Percentiles rank a stretch among this genome's conserved stretches.
These are phyloP conservation scores for Ceratocystis diversiconidia DNA, from an alignment of 2,329 filamentous ascomycete species.

Conservation along the genomic window DNA sequence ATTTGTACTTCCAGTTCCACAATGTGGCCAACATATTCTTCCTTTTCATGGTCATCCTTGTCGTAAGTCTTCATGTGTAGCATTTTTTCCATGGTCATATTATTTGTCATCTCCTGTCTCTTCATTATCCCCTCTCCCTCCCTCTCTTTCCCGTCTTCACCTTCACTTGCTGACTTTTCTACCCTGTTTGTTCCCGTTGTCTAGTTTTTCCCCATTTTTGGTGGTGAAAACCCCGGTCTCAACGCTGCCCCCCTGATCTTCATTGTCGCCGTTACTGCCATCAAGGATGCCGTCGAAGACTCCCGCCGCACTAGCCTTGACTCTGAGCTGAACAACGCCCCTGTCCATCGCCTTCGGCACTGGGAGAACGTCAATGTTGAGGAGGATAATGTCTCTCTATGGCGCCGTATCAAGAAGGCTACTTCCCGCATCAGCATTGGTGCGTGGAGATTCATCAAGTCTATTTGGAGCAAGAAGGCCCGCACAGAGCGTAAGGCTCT, in stretches of 20 bases:
- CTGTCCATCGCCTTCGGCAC: conserved; percentile 74
- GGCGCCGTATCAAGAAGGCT: conserved; percentile 85
- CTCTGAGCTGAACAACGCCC: conserved; percentile 88
- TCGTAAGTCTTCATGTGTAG: conserved; percentile 44
- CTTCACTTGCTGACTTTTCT: conserved; percentile 6
- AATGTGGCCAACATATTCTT: conserved; percentile 99
- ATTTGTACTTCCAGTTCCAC: conserved; percentile 95
- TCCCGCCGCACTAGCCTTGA: conserved; percentile 84
- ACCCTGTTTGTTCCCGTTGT: conserved; percentile 14
- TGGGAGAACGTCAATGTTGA: conserved; percentile 90
- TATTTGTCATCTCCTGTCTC: not conserved
- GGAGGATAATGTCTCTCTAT: conserved; percentile 69
- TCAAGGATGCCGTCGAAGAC: conserved; percentile 94
- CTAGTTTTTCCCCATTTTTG: conserved; percentile 93
- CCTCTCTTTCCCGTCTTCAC: conserved; percentile 8
- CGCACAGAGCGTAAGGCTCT: conserved; percentile 35
- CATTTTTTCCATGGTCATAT: too few relatives aligned
- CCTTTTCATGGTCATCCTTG: conserved; percentile 85
- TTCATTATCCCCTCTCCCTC: not conserved
- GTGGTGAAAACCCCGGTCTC: conserved; percentile 75
- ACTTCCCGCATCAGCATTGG: conserved; percentile 47
- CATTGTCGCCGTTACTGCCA: conserved; percentile 72
- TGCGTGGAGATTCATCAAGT: conserved; percentile 35
- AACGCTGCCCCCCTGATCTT: conserved; percentile 86
- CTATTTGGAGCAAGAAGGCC: conserved; percentile 38